Conservation (phyloP, 2,329 filamentous ascomycete genomes). For the Chalaropsis thielavioides region DNA sequence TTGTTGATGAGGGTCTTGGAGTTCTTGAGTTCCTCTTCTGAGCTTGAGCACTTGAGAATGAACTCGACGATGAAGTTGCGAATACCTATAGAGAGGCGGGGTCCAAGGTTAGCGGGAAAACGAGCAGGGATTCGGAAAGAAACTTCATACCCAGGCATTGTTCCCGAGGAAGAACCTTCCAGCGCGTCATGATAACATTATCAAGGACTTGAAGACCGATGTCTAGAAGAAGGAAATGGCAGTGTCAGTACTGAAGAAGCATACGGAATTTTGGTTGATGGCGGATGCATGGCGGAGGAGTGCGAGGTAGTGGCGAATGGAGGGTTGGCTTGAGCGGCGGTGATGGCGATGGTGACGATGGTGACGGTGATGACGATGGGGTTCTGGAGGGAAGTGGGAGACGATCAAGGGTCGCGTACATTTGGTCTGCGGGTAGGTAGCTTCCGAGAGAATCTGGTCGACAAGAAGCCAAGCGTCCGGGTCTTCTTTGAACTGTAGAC, state of each 20-base stretch:
- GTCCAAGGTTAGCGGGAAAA: constrained; percentile 4
- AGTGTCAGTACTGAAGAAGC: constrained; percentile 8
- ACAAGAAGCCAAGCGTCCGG: constrained; percentile 96
- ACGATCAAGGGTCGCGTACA: constrained; percentile 42
- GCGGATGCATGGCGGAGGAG: background rate
- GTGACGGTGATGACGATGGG: background rate
- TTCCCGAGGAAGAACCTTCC: constrained; percentile 92
- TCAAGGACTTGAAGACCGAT: constrained; percentile 92
- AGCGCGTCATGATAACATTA: constrained; percentile 96
- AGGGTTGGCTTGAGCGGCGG: background rate
- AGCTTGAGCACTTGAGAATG: constrained; percentile 84
- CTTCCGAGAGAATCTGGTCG: constrained; percentile 88
- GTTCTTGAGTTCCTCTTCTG: constrained; percentile 71
- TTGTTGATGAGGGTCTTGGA: constrained; percentile 93
- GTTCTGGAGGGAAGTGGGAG: background rate
- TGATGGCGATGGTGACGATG: background rate
- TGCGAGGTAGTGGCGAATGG: background rate
- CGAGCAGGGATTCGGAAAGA: constrained; percentile 3
- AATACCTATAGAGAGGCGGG: constrained; percentile 48
- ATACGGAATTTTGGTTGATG: background rate
- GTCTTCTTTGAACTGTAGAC: constrained; percentile 88
- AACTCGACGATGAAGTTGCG: constrained; percentile 98
- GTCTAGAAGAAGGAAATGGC: constrained; percentile 36
- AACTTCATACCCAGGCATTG: constrained; percentile 64
- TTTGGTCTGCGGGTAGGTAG: constrained; percentile 90